A percentile compares a stretch with the other conserved stretches of the same genome.
Evolutionary conservation across 2,329 filamentous ascomycete species (phyloP).

Genomic region (Fusarium sarcochroum): DNA sequence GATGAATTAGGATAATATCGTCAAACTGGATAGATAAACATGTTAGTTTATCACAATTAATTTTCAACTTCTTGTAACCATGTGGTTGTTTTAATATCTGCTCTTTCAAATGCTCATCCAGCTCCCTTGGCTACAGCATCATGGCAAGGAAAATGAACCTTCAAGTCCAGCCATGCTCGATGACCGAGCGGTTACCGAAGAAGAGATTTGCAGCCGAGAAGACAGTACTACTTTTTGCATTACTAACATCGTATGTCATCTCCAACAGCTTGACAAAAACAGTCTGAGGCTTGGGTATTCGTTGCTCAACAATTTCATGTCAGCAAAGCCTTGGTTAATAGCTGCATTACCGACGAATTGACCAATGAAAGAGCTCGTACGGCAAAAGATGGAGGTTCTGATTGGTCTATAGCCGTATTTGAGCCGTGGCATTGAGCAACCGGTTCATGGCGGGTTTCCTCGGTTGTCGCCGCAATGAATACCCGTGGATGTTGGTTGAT

Average conservation of each 20-base stretch:
- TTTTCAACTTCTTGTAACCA: no score
- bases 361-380: conserved; percentile 46
- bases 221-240: not conserved
- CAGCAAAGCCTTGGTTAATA: conserved; percentile 48
- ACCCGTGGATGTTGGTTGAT: conserved; percentile 15
- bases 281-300: conserved; percentile 4
- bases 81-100: not conserved
- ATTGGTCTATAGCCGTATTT: conserved; percentile 26
- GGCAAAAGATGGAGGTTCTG: conserved; percentile 16
- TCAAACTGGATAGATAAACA: not conserved
- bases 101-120: not conserved
- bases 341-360: conserved; percentile 51
- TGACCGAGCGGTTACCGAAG: conserved; percentile 42
- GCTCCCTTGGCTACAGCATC: not conserved
- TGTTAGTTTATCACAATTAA: no score
- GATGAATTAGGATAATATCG: no score
- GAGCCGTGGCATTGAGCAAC: conserved; percentile 33
- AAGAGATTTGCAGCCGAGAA: conserved; percentile 29
- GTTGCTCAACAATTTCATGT: conserved; percentile 10
- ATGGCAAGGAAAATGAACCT: not conserved
- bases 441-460: conserved; percentile 53
- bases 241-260: conserved; percentile 6
- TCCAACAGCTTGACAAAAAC: conserved; percentile 17
- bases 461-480: conserved; percentile 48
- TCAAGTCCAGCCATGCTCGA: conserved; percentile 19